These are phyloP conservation scores for Sclerotinia trifoliorum DNA, from an alignment of 2,329 filamentous ascomycete species.

Conservation along the genomic window DNA sequence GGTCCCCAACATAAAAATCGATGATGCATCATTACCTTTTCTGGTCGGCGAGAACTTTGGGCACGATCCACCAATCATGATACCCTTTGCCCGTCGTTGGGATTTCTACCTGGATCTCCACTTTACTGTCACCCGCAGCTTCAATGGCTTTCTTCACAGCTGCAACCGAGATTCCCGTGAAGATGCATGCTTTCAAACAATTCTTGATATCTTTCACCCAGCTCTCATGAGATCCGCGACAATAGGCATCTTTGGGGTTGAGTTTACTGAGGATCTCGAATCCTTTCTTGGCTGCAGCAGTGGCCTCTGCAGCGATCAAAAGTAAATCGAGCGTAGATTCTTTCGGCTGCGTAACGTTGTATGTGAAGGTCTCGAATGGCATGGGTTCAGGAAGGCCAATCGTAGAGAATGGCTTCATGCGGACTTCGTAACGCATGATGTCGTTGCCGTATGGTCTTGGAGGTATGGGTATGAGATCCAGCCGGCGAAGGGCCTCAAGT, in stretches of 20 bases:
- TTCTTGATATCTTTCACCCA: slow-evolving; percentile 62
- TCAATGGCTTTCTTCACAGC: slow-evolving; percentile 57
- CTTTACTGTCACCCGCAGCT: slow-evolving; percentile 34
- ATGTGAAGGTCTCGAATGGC: slow-evolving; percentile 52
- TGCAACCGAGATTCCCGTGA: slow-evolving; percentile 62
- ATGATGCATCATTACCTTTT: neutral
- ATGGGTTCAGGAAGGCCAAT: slow-evolving; percentile 59
- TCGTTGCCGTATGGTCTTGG: slow-evolving; percentile 55
- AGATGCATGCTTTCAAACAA: slow-evolving; percentile 68
- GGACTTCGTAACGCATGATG: slow-evolving; percentile 60
- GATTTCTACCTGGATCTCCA: slow-evolving; percentile 50
- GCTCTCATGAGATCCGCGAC: slow-evolving; percentile 55
- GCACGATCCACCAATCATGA: slow-evolving; percentile 66
- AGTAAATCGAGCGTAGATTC: slow-evolving; percentile 39
- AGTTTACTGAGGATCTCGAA: slow-evolving; percentile 57
- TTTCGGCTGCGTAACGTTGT: slow-evolving; percentile 46
- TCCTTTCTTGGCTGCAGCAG: slow-evolving; percentile 47
- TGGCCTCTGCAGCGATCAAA: slow-evolving; percentile 39
- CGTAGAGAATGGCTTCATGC: slow-evolving; percentile 67
- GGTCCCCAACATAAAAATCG: neutral
- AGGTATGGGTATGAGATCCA: slow-evolving; percentile 43
- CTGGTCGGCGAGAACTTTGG: slow-evolving; percentile 39
- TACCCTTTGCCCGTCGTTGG: slow-evolving; percentile 54
- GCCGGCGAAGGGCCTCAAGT: slow-evolving; percentile 51
- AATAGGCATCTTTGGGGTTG: slow-evolving; percentile 53